phyloP scores from a whole-genome alignment of 2,329 filamentous ascomycete genomes.

The Pezizomycotina sp. region DNA sequence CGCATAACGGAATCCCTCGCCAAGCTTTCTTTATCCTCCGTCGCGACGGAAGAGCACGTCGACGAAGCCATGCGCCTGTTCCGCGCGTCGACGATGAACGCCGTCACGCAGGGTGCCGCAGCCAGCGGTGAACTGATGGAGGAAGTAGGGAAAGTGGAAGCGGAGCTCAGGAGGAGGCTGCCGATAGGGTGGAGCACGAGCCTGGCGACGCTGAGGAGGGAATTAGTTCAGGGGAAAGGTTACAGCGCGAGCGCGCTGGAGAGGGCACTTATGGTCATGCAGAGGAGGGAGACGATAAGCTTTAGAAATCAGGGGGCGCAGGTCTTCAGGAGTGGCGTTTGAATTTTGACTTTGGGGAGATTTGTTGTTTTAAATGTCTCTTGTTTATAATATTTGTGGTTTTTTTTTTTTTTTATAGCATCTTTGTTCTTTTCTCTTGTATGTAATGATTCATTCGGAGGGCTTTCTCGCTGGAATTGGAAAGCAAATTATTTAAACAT shows the following conservation, averaged over 20 bases:
- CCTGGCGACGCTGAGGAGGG: conserved; percentile 64
- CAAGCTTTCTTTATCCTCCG: conserved; percentile 69
- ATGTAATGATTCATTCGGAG: too few relatives aligned
- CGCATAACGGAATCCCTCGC: conserved; percentile 93
- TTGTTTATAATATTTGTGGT: too few relatives aligned
- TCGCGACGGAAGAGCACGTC: conserved; percentile 81
- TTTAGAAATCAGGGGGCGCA: conserved; percentile 60
- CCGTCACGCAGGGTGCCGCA: conserved; percentile 74
- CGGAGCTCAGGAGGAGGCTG: conserved; percentile 69
- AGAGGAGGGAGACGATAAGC: conserved; percentile 71
- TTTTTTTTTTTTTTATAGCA: too few relatives aligned
- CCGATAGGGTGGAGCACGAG: conserved; percentile 94
- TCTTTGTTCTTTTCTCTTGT: too few relatives aligned
- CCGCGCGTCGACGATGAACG: conserved; percentile 94
- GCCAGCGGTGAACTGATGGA: conserved; percentile 79
- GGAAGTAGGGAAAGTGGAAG: conserved; percentile 71
- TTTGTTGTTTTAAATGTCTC: too few relatives aligned
- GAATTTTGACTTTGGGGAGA: too few relatives aligned
- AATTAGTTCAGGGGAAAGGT: conserved; percentile 82
- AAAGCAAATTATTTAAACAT: too few relatives aligned
- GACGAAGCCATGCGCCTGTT: conserved; percentile 96
- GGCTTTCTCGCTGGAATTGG: too few relatives aligned
- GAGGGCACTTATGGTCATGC: conserved; percentile 67
- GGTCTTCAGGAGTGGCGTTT: conserved; percentile 58
- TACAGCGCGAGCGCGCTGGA: conserved; percentile 79